phyloP scores from a whole-genome alignment of 768 basidiomycete species.

The Mycena venus region DNA sequence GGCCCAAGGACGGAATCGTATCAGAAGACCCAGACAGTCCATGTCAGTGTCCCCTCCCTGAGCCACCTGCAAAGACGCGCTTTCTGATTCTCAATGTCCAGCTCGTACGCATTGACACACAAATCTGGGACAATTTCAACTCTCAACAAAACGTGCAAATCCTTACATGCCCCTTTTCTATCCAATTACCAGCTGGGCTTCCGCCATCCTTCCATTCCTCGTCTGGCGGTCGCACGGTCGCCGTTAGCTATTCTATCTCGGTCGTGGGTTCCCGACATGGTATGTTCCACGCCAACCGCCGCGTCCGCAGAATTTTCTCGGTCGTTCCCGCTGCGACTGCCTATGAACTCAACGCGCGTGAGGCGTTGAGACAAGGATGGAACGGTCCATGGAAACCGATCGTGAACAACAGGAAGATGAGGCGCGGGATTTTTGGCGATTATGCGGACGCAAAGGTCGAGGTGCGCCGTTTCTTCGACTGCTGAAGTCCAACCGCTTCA shows the following conservation, averaged over 20 bases:
- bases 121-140: constrained; percentile 31
- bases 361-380: constrained; percentile 18
- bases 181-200: constrained; percentile 20
- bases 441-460: constrained; percentile 27
- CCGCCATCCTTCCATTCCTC: constrained; percentile 28
- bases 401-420: constrained; percentile 11
- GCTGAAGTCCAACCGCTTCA: background rate
- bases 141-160: background rate
- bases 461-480: background rate
- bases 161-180: constrained; percentile 27
- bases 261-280: constrained; percentile 24
- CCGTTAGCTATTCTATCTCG: constrained; percentile 24
- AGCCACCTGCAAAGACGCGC: too few relatives aligned
- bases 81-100: background rate
- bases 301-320: constrained; percentile 24
- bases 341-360: constrained; percentile 4
- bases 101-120: constrained; percentile 21
- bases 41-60: background rate
- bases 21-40: constrained; percentile 11
- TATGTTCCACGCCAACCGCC: constrained; percentile 23
- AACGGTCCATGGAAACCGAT: constrained; percentile 17
- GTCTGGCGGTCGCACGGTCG: background rate
- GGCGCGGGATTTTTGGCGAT: constrained; percentile 29
- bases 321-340: constrained; percentile 21
- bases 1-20: constrained; percentile 18